Conservation (phyloP, 257 asterid species). For the Thymus quinquecostatus region DNA sequence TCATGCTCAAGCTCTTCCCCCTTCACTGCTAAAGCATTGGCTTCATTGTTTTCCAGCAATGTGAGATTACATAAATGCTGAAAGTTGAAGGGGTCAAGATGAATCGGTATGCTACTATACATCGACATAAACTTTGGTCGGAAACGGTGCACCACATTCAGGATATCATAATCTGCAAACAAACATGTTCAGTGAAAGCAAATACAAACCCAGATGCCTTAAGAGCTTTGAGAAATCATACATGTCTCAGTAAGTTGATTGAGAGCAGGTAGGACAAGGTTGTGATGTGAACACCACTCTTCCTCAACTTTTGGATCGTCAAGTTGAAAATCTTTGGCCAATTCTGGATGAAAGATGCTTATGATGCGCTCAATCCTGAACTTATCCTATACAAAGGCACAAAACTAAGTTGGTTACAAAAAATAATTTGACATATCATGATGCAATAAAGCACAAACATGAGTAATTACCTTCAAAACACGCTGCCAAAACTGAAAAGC, state of each 20-base stretch:
- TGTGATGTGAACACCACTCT: constrained; percentile 88
- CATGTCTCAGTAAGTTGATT: constrained; percentile 76
- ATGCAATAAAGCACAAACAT: constrained; percentile 23
- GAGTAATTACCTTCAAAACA: constrained; percentile 64
- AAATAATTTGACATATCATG: constrained; percentile 17
- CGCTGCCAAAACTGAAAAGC: constrained; percentile 93
- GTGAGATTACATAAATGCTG: constrained; percentile 56
- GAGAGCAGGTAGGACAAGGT: constrained; percentile 81
- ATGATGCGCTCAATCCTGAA: constrained; percentile 61
- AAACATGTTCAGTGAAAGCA: constrained; percentile 25
- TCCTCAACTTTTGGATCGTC: constrained; percentile 59
- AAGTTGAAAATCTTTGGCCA: constrained; percentile 36
- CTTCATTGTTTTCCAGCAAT: constrained; percentile 37
- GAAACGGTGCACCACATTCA: constrained; percentile 69
- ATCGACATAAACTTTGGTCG: constrained; percentile 70
- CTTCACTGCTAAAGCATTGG: constrained; percentile 42
- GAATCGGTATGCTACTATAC: constrained; percentile 53
- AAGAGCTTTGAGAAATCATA: constrained; percentile 40
- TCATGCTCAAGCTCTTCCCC: constrained; percentile 51
- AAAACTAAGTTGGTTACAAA: constrained; percentile 22
- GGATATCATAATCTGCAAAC: constrained; percentile 86
- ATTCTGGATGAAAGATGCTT: constrained; percentile 49
- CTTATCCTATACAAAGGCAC: constrained; percentile 61
- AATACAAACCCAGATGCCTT: constrained; percentile 17
- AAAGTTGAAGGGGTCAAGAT: constrained; percentile 49